Base-by-base conservation (phyloP, 352 stramenopile genomes). In the Phytopythium ostracodes region DNA sequence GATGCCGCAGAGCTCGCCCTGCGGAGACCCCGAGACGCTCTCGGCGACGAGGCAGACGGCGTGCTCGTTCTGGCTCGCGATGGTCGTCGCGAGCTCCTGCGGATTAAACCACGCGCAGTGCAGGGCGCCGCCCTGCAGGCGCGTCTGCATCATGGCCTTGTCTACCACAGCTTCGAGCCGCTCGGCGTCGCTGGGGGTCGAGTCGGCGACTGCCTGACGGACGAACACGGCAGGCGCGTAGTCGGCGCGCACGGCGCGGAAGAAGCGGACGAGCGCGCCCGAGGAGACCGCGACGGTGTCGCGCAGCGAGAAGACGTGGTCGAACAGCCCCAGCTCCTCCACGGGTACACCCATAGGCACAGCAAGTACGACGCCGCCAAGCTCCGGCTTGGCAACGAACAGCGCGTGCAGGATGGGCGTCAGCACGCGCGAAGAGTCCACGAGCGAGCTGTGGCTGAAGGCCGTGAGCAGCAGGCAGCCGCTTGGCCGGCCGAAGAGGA, bases 251-350 rank as follows among this genome's bases (percentile, higher is more conserved):
- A 83, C 64, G 4, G 75, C 76, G 5, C 80, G 77, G 47, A 84
- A 91, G 63, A 91, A 91, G 49, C 78, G 70, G n/a, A 82, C 65
- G 1, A 87, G 44, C 1, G 75, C 81, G 22, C 69, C 79, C 0
- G 62, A 68, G 31, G 70, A 74, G 4, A 87, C 57, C 25, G 71
- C 73, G 52, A 91, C 60, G 0, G 66, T 67, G 51, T 91, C 79
- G 51, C 70, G 79, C 24, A 70, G 76, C 25, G 79, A 87, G 62
- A 89, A 86, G 27, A 69, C 59, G 47, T 91, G 81, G n/a, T 69
- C 63, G 43, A 91, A 88, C 36, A 88, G 70, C n/a, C 66, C 70
- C 27, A 88, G 59, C 22, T 84, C 74, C 14, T 87, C 77, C 2
- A 88, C 51, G 24, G 85, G 75, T 2, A 85, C 73, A 12, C 81